Base-by-base conservation (phyloP, 148 eudicot species). In the Nepenthes mirabilis region DNA sequence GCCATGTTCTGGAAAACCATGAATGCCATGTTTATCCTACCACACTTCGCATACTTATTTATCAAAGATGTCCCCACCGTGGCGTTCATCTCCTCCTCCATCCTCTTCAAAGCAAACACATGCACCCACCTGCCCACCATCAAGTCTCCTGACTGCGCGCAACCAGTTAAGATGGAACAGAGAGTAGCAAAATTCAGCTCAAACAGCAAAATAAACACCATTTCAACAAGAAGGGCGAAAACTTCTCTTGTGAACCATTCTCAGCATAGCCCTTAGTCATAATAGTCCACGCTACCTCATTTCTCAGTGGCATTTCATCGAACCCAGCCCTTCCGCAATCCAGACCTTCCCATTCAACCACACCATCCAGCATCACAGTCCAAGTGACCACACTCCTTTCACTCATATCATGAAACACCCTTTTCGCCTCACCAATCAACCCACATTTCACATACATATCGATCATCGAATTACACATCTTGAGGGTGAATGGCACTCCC, bases 361-460 rank as follows among this genome's bases (percentile, higher is more conserved):
- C 69, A 14, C 79, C 75, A 59, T 66, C 74, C 62, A 78, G 62
- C 10, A 71, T 51, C 52, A 74, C 68, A 59, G 71, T 67, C 82
- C 82, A 78, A 49, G 82, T 70, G 47, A 75, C 73, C 43, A 68
- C 65, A 68, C 54, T 75, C 62, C 68, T 61, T 37, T 64, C 71
- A 51, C 52, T 58, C 82, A 68, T 74, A 50, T 65, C 72, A 11
- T 59, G 65, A 63, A 75, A 79, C 40, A 79, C 33, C 40, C 10
- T 74, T 9, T 66, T 70, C 2, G 86, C 97, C 33, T 76, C 82
- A 43, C 55, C 63, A 63, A 83, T 78, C 53, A 52, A 61, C 50
- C 87, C 96, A 61, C 96, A 81, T 59, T 79, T 86, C 14, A 68
- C 79, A 65, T 83, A 89, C 90, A 89, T 81, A 69, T 86, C 87